Percentiles rank a stretch among this genome's conserved stretches.
These are phyloP conservation scores for Flaveria sonorensis DNA, from an alignment of 129 eudicot genomes.

Conservation along the genomic window DNA sequence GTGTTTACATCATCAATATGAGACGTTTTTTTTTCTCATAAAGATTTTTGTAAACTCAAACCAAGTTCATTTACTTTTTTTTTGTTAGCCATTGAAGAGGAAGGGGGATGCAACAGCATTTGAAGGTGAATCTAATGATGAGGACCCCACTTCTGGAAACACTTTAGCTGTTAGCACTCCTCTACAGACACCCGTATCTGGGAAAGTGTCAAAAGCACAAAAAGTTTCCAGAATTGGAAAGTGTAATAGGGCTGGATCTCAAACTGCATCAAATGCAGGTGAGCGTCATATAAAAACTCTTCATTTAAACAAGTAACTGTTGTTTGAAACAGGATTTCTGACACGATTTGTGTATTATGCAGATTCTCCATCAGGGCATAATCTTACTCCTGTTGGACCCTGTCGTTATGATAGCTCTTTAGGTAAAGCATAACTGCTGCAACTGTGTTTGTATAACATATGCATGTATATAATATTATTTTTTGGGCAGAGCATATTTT, in stretches of 20 bases:
- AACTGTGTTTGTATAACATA: neutral
- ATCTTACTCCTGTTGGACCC: conserved; percentile 85
- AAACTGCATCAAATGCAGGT: conserved; percentile 64
- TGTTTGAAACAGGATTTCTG: conserved; percentile 10
- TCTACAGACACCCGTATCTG: conserved; percentile 63
- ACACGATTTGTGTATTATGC: conserved; percentile 26
- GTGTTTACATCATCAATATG: conserved; percentile 3
- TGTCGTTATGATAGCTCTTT: conserved; percentile 99
- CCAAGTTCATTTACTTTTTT: neutral
- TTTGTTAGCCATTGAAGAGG: conserved; percentile 62
- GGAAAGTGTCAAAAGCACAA: conserved; percentile 57
- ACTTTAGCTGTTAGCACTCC: conserved; percentile 48
- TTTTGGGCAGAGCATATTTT: neutral
- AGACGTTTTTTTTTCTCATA: neutral
- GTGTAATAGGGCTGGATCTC: conserved; percentile 60
- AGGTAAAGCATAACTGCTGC: conserved; percentile 43
- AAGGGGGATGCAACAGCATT: conserved; percentile 54
- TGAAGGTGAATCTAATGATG: conserved; percentile 54
- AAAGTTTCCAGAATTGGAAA: conserved; percentile 67
- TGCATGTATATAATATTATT: neutral
- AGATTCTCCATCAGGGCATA: conserved; percentile 89
- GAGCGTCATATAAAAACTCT: conserved; percentile 25
- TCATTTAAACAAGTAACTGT: neutral
- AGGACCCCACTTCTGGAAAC: conserved; percentile 52
- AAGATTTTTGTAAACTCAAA: conserved; percentile 6